These are phyloP conservation scores for Venturia oleaginea DNA, from an alignment of 2,329 filamentous ascomycete genomes.

Conservation along the genomic window DNA sequence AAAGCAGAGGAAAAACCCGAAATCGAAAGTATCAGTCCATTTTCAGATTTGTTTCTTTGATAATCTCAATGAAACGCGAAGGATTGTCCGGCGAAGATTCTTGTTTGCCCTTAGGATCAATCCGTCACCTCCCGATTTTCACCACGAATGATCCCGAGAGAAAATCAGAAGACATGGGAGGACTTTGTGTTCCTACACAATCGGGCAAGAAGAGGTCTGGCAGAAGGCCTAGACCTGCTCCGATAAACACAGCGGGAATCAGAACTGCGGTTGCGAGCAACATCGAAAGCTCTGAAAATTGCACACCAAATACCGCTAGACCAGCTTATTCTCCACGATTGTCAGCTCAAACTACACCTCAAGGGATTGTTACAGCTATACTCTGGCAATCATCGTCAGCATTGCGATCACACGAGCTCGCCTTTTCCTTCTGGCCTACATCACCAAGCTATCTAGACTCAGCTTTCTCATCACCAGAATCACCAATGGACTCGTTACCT, in stretches of 20 bases:
- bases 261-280: background rate
- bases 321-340: background rate
- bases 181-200: background rate
- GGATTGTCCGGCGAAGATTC: background rate
- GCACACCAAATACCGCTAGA: background rate
- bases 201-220: background rate
- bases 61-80: background rate
- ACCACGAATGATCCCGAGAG: background rate
- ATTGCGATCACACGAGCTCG: background rate
- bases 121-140: background rate
- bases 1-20: too few species aligned
- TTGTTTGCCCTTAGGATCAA: background rate
- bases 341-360: background rate
- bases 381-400: background rate
- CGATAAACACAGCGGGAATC: background rate
- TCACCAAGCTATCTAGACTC: background rate
- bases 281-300: background rate
- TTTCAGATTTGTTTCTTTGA: background rate
- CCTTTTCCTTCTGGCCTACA: conserved; percentile 1
- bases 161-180: background rate
- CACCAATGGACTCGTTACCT: background rate
- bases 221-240: background rate
- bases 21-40: too few species aligned
- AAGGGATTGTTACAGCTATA: background rate
- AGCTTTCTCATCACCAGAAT: background rate